A percentile compares a stretch with the other conserved stretches of the same genome.
Conservation (phyloP, 1,284 basidiomycete species). For the Apiotrichum domesticum region DNA sequence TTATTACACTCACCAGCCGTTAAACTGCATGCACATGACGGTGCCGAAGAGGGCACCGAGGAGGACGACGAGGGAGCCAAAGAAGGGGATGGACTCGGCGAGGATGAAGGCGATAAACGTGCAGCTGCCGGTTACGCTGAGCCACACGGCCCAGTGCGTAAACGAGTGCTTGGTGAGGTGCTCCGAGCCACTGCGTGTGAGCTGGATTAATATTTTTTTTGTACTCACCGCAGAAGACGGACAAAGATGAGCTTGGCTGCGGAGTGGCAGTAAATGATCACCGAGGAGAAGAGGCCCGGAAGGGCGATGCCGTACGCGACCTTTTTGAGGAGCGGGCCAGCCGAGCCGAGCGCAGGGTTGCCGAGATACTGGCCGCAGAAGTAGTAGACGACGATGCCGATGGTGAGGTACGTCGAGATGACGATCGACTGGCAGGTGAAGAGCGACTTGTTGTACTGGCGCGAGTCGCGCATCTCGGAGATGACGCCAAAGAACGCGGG, state of each 20-base stretch:
- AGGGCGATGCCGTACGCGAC: slow-evolving; percentile 15
- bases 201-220: too few relatives aligned
- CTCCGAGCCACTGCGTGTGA: slow-evolving; percentile 41
- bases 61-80: slow-evolving; percentile 28
- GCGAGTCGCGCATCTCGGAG: slow-evolving; percentile 36
- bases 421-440: slow-evolving; percentile 26
- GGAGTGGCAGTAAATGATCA: slow-evolving; percentile 22
- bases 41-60: slow-evolving; percentile 24
- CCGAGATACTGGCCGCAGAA: slow-evolving; percentile 42
- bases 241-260: slow-evolving; percentile 37
- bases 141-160: slow-evolving; percentile 58
- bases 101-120: slow-evolving; percentile 54
- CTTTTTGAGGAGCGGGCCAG: slow-evolving; percentile 43
- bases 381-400: slow-evolving; percentile 26
- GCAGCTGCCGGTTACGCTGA: slow-evolving; percentile 13
- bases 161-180: slow-evolving; percentile 58
- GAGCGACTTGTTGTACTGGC: slow-evolving; percentile 23
- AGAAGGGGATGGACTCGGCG: slow-evolving; percentile 47
- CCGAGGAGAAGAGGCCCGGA: slow-evolving; percentile 25
- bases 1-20: neutral
- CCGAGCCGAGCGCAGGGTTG: slow-evolving; percentile 44
- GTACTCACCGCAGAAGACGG: slow-evolving; percentile 17
- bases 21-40: slow-evolving; percentile 21
- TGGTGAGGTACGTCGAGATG: slow-evolving; percentile 13
- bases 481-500: slow-evolving; percentile 32